A percentile compares a stretch with the other conserved stretches of the same genome.
Conservation (phyloP, 2,329 filamentous ascomycete species). For the Corinectria fuckeliana region DNA sequence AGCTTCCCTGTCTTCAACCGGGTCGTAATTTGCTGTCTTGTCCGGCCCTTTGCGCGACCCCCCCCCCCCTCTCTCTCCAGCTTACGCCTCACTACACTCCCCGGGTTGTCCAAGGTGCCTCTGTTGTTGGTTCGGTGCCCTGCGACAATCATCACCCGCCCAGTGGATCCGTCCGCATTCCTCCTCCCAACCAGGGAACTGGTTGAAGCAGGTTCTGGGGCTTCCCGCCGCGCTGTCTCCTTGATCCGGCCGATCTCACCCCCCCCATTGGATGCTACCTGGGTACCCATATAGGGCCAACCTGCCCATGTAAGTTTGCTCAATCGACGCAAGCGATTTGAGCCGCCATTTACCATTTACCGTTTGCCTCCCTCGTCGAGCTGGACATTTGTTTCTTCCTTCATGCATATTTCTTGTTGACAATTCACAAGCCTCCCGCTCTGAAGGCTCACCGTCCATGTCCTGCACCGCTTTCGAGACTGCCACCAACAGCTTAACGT, state of each 20-base stretch:
- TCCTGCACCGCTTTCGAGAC: conserved; percentile 30
- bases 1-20: neutral
- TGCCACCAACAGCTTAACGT: conserved; percentile 20
- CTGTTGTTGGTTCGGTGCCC: conserved; percentile 17
- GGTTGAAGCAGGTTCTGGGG: conserved; percentile 31
- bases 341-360: conserved; percentile 28
- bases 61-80: conserved; percentile 13
- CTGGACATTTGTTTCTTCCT: conserved; percentile 23
- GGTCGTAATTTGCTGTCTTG: neutral
- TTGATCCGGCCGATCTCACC: conserved; percentile 24
- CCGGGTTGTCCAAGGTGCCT: conserved; percentile 20
- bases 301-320: conserved; percentile 31
- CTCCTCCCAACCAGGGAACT: conserved; percentile 31
- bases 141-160: conserved; percentile 22
- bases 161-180: conserved; percentile 38
- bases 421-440: conserved; percentile 10
- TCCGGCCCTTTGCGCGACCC: conserved; percentile 1
- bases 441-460: conserved; percentile 25
- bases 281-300: conserved; percentile 22
- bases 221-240: conserved; percentile 27
- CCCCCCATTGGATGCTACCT: conserved; percentile 27
- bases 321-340: conserved; percentile 33
- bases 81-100: conserved; percentile 12
- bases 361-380: conserved; percentile 24
- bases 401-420: conserved; percentile 21